Percentiles rank a stretch among this genome's conserved stretches.
Evolutionary conservation across 441 rosid species (phyloP).

Genomic region (Bocquillonia castaneifolia): DNA sequence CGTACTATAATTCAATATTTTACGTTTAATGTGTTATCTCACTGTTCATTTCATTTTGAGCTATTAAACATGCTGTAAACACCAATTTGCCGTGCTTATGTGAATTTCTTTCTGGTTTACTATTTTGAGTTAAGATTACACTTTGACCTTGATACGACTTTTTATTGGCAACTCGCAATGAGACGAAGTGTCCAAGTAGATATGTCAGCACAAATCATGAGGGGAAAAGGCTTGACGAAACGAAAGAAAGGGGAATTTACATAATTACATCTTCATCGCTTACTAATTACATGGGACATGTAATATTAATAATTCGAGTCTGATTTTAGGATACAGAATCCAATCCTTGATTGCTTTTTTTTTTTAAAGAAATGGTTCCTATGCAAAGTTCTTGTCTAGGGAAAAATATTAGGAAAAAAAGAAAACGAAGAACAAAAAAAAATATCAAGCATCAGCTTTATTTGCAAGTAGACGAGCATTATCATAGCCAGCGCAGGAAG

Average conservation of each 20-base stretch:
- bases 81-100: neutral
- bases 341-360: too few species aligned
- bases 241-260: too few species aligned
- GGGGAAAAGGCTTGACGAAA: too few species aligned
- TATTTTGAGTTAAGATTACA: too few species aligned
- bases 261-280: neutral
- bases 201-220: too few species aligned
- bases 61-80: neutral
- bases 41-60: too few species aligned
- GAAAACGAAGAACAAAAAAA: neutral
- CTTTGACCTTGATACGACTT: too few species aligned
- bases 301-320: neutral
- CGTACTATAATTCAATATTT: neutral
- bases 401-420: neutral
- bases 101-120: neutral
- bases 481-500: conserved; percentile 33
- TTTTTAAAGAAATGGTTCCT: neutral
- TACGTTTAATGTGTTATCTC: too few species aligned
- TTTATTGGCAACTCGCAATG: neutral
- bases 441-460: conserved; percentile 23
- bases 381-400: neutral
- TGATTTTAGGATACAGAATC: neutral
- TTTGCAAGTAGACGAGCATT: conserved; percentile 28
- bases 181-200: neutral
- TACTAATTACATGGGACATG: neutral